Evolutionary conservation across 1,284 basidiomycete genomes (phyloP).

Genomic region (Takashimella tepidaria): DNA sequence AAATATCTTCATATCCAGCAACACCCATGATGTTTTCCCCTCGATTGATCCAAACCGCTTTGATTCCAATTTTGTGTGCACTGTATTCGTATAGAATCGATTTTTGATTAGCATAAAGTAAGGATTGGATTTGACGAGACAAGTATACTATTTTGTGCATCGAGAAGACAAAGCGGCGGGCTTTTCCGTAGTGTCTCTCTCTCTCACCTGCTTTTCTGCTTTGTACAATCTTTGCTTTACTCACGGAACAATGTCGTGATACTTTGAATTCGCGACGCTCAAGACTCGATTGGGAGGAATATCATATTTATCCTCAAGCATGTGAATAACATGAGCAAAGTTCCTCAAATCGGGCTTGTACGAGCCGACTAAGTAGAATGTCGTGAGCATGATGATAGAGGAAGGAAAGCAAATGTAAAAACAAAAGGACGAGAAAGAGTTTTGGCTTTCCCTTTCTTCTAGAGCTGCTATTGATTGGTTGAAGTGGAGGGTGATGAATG

Average conservation of each 20-base stretch:
- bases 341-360: constrained; percentile 30
- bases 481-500: no score
- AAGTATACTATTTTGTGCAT: no score
- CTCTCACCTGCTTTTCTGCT: no score
- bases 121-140: no score
- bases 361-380: constrained; percentile 24
- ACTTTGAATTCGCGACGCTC: constrained; percentile 22
- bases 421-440: not conserved
- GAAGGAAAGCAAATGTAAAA: no score
- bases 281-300: constrained; percentile 19
- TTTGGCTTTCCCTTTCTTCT: no score
- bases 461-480: no score
- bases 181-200: no score
- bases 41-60: constrained; percentile 26
- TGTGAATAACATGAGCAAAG: constrained; percentile 25
- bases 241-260: constrained; percentile 25
- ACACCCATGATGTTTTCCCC: constrained; percentile 12
- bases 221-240: no score
- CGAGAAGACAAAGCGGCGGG: no score
- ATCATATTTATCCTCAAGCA: constrained; percentile 16
- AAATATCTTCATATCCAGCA: constrained; percentile 1
- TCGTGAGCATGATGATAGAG: no score
- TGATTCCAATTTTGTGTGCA: constrained; percentile 20
- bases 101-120: no score
- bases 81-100: constrained; percentile 11